Base-by-base conservation (phyloP, 805 yeast genomes). In the Starmerella scarabaei region DNA sequence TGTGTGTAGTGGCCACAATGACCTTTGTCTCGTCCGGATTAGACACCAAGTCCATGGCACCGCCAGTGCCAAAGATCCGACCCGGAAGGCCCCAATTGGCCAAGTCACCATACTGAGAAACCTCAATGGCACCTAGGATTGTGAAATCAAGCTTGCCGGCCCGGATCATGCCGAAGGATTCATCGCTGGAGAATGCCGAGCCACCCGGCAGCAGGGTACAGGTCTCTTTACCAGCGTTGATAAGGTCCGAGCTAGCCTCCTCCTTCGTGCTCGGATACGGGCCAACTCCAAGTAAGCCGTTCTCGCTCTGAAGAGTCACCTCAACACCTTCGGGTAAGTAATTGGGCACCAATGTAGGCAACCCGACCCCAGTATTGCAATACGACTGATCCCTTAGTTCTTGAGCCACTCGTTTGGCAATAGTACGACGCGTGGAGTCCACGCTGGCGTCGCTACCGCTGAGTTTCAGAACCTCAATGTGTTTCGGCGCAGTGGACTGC, bases 31-130 rank as follows among this genome's bases (percentile, higher is more conserved):
- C 53, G 21, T 54, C 53, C 14, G 72, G 71, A 47, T 67, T 66
- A 5, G 70, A 63, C 5, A 67, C 72, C 19, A 69, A 60, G 49
- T 68, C 73, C 73, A 69, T 69, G 19, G 73, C 73, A 15, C 73
- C 73, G 20, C 73, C 73, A 68, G 68, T 69, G 16, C 73, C 73
- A 51, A 66, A 67, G 33, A 69, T 64, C 42, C 62, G 57, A 6
- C 73, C 72, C 1, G 74, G 73, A 3, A 69, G 57, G 20, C 68
- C 71, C 72, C 73, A 69, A 52, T 69, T 69, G 30, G 74, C 73
- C 29, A 69, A 60, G 42, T 69, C 73, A 29, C 73, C 73, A 35
- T 44, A 54, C 33, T 60, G 58, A 1, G 71, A 63, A 5, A 69
- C 73, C 50, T 69, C 72, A 54, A 69, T 59, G 11, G 70, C 73